Evolutionary conservation across 2,329 filamentous ascomycete species (phyloP).

Genomic region (Phaeoacremonium minimum): DNA sequence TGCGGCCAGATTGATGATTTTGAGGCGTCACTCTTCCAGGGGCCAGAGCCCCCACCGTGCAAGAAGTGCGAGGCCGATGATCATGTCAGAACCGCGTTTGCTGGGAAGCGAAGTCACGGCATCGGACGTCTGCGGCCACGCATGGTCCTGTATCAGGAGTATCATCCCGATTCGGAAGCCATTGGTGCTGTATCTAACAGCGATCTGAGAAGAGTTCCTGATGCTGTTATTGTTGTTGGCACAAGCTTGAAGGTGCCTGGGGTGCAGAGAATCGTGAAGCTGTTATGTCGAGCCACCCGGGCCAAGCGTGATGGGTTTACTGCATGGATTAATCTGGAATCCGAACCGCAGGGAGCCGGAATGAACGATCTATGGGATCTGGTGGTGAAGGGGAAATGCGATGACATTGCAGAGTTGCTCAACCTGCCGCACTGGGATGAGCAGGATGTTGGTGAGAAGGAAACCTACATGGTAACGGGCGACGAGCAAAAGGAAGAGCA

Average conservation of each 20-base stretch:
- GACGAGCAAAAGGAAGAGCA: constrained; percentile 36
- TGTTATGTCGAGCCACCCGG: constrained; percentile 85
- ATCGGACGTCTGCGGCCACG: constrained; percentile 85
- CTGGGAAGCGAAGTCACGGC: constrained; percentile 87
- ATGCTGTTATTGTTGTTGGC: constrained; percentile 90
- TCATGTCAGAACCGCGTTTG: constrained; percentile 66
- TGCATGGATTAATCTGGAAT: constrained; percentile 90
- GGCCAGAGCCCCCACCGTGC: constrained; percentile 79
- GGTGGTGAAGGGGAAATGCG: constrained; percentile 80
- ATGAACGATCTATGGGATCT: constrained; percentile 93
- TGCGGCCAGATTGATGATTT: constrained; percentile 76
- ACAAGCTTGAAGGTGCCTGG: constrained; percentile 95
- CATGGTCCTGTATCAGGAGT: constrained; percentile 96
- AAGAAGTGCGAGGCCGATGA: constrained; percentile 70
- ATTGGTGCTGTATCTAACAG: constrained; percentile 87
- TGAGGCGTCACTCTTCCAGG: constrained; percentile 74
- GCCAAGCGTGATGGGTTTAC: constrained; percentile 79
- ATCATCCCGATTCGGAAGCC: constrained; percentile 92
- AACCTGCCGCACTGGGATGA: constrained; percentile 58
- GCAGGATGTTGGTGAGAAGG: constrained; percentile 45
- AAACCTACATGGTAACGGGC: constrained; percentile 33
- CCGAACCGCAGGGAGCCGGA: constrained; percentile 76
- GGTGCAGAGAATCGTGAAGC: constrained; percentile 81
- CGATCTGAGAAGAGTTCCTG: constrained; percentile 79
- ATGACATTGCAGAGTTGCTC: constrained; percentile 75